Evolutionary conservation across 345 rosid species (phyloP).

Genomic region (Moringa oleifera): DNA sequence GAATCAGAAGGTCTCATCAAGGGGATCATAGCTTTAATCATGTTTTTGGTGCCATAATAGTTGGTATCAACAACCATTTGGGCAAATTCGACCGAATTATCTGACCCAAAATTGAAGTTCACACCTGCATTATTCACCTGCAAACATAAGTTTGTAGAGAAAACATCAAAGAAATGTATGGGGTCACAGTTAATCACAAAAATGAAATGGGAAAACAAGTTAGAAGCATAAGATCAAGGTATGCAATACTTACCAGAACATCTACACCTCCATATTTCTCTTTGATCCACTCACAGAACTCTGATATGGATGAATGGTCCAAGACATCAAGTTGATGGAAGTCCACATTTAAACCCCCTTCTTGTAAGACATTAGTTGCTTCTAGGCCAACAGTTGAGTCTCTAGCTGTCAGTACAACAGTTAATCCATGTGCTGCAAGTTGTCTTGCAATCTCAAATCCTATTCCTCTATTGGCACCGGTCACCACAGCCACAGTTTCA

Average conservation of each 20-base stretch:
- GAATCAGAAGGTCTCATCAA: conserved; percentile 64
- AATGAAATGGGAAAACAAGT: background rate
- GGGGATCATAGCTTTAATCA: conserved; percentile 77
- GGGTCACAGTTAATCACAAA: background rate
- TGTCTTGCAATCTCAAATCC: conserved; percentile 93
- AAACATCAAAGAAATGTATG: conserved; percentile 7
- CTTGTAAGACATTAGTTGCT: conserved; percentile 71
- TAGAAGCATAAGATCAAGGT: background rate
- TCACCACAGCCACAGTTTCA: conserved; percentile 83
- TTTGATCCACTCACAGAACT: conserved; percentile 58
- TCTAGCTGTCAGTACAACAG: conserved; percentile 73
- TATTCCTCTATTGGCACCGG: conserved; percentile 90
- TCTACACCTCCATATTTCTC: conserved; percentile 63
- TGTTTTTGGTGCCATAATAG: conserved; percentile 77
- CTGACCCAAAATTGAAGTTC: conserved; percentile 64
- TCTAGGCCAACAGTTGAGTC: conserved; percentile 70
- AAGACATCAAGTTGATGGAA: conserved; percentile 75
- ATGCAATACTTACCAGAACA: conserved; percentile 50
- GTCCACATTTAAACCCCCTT: conserved; percentile 76
- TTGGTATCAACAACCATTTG: conserved; percentile 60
- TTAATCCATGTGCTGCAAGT: conserved; percentile 77
- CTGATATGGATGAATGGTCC: conserved; percentile 46
- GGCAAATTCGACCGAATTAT: conserved; percentile 73
- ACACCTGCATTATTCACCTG: conserved; percentile 97
- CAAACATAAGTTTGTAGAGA: conserved; percentile 15